Evolutionary conservation across 371 early-diverging fungal species (phyloP), one percentile per base, ranked within the genome.

Genomic region (Mortierella sp.): DNA sequence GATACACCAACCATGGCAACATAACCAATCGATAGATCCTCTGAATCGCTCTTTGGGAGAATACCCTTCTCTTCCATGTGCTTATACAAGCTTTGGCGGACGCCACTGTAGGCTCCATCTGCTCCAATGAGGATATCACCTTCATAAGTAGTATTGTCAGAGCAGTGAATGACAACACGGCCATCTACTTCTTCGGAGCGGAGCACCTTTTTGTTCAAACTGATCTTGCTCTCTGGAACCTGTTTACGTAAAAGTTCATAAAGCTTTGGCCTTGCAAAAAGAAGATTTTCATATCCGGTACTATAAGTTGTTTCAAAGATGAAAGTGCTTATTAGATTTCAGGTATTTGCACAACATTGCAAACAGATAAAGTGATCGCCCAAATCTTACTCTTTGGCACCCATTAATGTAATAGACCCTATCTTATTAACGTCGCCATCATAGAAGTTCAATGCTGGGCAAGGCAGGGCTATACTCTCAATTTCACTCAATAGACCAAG

Each of bases 81-180:
- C 28, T 65, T 74, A 60, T 63, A 74, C 33, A 74, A 47, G n/a
- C 41, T 59, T 24, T 63, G 55, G 10, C 69, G 74, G 0, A 74
- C 73, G 5, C 62, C 67, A 21, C 65, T 64, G 53, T 71, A 63
- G 21, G 64, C 67, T 21, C 11, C 65, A 60, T 69, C 70, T 4
- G 76, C 76, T 10, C 76, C 76, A 15, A 76, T 45, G 21, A 76
- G 43, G 22, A 76, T 66, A n/a, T 66, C 70, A 0, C 67, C 76
- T 21, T 61, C 19, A 48, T 70, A 70, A 2, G 58, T 48, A 0
- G 63, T 57, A 28, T 50, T 58, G 24, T 76, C 76, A 8, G 62
- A 24, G 45, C 76, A 76, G 6, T 50, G 22, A 24, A 76, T 57
- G 7, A 38, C 6, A 32, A 70, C 70, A 0, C 45, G 50, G 22